Base-by-base conservation (phyloP, 1,139 yeast species). In the Suhomyces coccinellae region DNA sequence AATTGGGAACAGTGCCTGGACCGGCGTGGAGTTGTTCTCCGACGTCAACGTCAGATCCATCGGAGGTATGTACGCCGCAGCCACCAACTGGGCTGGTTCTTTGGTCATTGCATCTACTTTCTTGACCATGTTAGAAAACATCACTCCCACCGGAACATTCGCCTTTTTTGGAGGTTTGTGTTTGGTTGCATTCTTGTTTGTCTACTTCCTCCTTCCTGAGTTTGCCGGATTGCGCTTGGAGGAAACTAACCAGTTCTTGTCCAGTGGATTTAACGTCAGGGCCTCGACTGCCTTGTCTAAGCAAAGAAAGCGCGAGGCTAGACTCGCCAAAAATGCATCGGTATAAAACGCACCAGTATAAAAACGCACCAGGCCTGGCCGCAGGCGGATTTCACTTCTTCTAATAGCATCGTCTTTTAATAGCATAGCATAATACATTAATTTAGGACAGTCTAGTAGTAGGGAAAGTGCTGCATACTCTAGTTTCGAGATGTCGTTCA, bases 1-100 rank as follows among this genome's bases (percentile, higher is more conserved):
- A 56, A 87, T 90, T 55, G 99, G 99, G 66, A 89, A 91, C 62
- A 91, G 89, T 49, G 98, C 99, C 41, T 91, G 99, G 99, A 96
- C 93, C 59, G 98, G 95, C 61, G 87, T 93, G 44, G 99, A 91
- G 67, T 72, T 90, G 57, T 89, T 91, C 71, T 93, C 97, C 24
- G 96, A 90, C 73, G 77, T 74, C 36, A 80, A 83, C 53, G 97
- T 91, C 33, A 82, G 99, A 63, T 95, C 97, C 45, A 78, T 89
- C 36, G 99, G 98, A 48, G 85, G 90, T 2, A 87, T 96, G 54
- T 85, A 82, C 57, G 91, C 97, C 3, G 87, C 97, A n/a, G 89
- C 91, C 26, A 84, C 93, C 37, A 93, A 93, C 71, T 93, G 99
- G 99, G 82, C 90, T 12, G 98, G 98, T 42, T 89, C 97, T 26